A percentile compares a stretch with the other conserved stretches of the same genome.
Evolutionary conservation across 2,329 filamentous ascomycete genomes (phyloP).

Genomic region (Ceratocystis smalleyi): DNA sequence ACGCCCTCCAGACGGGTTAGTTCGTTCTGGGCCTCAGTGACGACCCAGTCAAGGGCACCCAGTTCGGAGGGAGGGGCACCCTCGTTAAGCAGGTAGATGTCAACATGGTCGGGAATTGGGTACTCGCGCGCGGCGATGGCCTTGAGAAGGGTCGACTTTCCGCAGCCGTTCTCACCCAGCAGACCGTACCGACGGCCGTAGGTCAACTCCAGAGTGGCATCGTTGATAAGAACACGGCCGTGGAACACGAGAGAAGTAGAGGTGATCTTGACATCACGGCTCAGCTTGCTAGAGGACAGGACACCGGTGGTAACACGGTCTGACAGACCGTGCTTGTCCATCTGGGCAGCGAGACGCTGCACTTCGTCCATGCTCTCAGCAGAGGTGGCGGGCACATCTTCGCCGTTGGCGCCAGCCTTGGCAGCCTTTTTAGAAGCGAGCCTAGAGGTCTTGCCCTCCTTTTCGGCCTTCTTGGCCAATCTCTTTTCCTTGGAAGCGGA

Average conservation of each 20-base stretch:
- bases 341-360: slow-evolving; percentile 76
- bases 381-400: slow-evolving; percentile 56
- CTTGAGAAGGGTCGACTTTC: slow-evolving; percentile 96
- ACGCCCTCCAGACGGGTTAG: slow-evolving; percentile 76
- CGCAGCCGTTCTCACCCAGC: slow-evolving; percentile 96
- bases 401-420: slow-evolving; percentile 50
- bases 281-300: slow-evolving; percentile 65
- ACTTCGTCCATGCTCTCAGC: slow-evolving; percentile 63
- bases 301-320: slow-evolving; percentile 98
- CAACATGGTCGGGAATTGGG: slow-evolving; percentile 88
- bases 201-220: slow-evolving; percentile 83
- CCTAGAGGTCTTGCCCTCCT: slow-evolving; percentile 63
- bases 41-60: slow-evolving; percentile 93
- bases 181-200: slow-evolving; percentile 88
- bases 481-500: slow-evolving; percentile 57
- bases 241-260: slow-evolving; percentile 92
- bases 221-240: slow-evolving; percentile 87
- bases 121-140: slow-evolving; percentile 86
- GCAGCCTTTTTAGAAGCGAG: slow-evolving; percentile 51
- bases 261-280: slow-evolving; percentile 93
- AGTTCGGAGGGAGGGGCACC: slow-evolving; percentile 78
- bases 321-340: slow-evolving; percentile 90
- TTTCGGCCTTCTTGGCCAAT: slow-evolving; percentile 53
- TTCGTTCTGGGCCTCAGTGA: slow-evolving; percentile 84
- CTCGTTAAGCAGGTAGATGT: slow-evolving; percentile 97